Conservation (phyloP, 2,329 filamentous ascomycete genomes). For the Ascochyta lentis region DNA sequence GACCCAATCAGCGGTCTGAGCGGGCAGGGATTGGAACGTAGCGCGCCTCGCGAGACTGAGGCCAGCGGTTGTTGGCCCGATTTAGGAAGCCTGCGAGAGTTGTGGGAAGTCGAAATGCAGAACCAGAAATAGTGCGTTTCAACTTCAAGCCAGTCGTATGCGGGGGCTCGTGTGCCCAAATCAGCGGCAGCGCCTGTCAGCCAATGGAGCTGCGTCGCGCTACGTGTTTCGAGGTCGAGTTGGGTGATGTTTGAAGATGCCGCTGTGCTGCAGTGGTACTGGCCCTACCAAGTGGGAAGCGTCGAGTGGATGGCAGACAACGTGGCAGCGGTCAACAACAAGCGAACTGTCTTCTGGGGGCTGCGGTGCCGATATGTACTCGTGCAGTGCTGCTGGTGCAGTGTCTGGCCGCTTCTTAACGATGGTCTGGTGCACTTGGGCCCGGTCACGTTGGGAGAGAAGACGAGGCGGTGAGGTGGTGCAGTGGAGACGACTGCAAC, state of each 20-base stretch:
- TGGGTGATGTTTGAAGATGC: constrained; percentile 39
- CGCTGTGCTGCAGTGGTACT: constrained; percentile 28
- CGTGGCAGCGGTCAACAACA: constrained; percentile 22
- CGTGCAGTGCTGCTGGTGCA: constrained; percentile 9
- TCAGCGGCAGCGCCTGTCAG: constrained; percentile 36
- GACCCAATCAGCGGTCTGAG: constrained; percentile 38
- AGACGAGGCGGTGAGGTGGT: constrained; percentile 43
- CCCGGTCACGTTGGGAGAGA: constrained; percentile 38
- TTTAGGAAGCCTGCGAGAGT: constrained; percentile 30
- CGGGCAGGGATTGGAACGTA: constrained; percentile 30
- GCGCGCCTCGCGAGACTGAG: constrained; percentile 38
- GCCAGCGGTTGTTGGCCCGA: constrained; percentile 44
- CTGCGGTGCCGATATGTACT: constrained; percentile 31
- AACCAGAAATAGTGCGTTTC: constrained; percentile 46
- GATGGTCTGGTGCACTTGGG: constrained; percentile 31
- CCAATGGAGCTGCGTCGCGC: constrained; percentile 38
- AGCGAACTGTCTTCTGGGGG: constrained; percentile 23
- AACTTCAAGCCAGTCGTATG: constrained; percentile 26
- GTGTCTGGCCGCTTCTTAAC: constrained; percentile 21
- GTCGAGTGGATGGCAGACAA: constrained; percentile 17
- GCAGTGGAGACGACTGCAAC: constrained; percentile 30
- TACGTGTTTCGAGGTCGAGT: constrained; percentile 42
- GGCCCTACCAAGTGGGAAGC: constrained; percentile 8
- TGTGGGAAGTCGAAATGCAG: constrained; percentile 39
- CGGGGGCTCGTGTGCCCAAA: constrained; percentile 15